Evolutionary conservation across 2,329 filamentous ascomycete genomes (phyloP).

Genomic region (Talaromyces sp.): DNA sequence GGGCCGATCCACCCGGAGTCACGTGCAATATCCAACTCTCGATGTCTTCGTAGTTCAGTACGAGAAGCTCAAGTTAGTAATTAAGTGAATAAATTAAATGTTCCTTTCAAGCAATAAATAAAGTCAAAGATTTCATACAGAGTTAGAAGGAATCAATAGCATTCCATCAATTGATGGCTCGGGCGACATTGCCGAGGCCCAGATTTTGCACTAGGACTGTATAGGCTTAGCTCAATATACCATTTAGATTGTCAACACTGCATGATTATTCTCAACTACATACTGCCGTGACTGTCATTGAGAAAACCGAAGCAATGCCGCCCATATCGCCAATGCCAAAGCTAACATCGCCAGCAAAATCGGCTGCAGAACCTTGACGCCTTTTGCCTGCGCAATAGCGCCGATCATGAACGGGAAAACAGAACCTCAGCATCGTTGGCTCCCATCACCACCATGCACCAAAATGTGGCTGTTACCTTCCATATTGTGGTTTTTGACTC

Average conservation of each 20-base stretch:
- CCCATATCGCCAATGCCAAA: background rate
- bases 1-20: background rate
- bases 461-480: constrained; percentile 51
- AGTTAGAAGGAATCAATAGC: background rate
- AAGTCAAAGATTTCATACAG: background rate
- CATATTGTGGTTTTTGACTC: constrained; percentile 45
- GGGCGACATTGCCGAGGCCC: background rate
- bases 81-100: background rate
- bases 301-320: background rate
- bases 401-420: constrained; percentile 63
- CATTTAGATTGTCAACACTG: background rate
- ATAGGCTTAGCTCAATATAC: background rate
- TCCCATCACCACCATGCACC: constrained; percentile 54
- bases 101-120: background rate
- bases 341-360: constrained; percentile 47
- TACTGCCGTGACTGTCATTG: background rate
- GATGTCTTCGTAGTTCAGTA: background rate
- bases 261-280: too few species aligned
- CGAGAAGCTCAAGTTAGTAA: background rate
- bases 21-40: background rate
- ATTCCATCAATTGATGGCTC: background rate
- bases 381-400: constrained; percentile 57
- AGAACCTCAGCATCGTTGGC: constrained; percentile 58
- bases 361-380: constrained; percentile 55
- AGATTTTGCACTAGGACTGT: background rate